Evolutionary conservation across 169 alveolate genomes (phyloP).

Genomic region (Theileria sp.): DNA sequence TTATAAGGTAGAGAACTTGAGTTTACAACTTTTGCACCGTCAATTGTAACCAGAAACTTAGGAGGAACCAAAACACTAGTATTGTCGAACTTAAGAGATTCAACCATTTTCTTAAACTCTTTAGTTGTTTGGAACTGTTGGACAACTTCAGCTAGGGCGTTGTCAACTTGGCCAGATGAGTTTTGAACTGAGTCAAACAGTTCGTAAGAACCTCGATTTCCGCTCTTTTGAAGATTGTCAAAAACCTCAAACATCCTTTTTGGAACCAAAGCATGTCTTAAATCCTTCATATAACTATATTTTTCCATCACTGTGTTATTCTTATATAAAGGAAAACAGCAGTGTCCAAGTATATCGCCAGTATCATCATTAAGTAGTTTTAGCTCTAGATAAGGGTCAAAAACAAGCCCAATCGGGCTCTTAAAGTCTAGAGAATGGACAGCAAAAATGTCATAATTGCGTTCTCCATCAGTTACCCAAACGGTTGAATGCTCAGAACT

Average conservation of each 20-base stretch:
- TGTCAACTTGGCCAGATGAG: conserved; percentile 23
- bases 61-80: conserved; percentile 80
- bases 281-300: neutral
- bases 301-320: neutral
- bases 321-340: conserved; percentile 25
- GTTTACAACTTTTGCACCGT: conserved; percentile 71
- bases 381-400: conserved; percentile 80
- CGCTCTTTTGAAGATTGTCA: conserved; percentile 5
- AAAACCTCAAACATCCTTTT: conserved; percentile 17
- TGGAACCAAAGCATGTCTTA: conserved; percentile 18
- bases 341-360: conserved; percentile 10
- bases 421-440: conserved; percentile 73
- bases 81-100: conserved; percentile 70
- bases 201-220: conserved; percentile 21
- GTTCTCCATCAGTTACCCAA: conserved; percentile 74
- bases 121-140: conserved; percentile 67
- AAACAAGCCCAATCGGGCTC: conserved; percentile 83
- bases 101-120: conserved; percentile 70
- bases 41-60: conserved; percentile 77
- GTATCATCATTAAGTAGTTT: conserved; percentile 5
- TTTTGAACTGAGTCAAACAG: neutral
- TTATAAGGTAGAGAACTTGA: conserved; percentile 48
- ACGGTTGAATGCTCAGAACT: conserved; percentile 71
- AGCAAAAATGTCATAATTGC: conserved; percentile 82
- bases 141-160: conserved; percentile 74